These are phyloP conservation scores for Porcisia deanei DNA, from an alignment of 208 protist species.

Conservation along the genomic window DNA sequence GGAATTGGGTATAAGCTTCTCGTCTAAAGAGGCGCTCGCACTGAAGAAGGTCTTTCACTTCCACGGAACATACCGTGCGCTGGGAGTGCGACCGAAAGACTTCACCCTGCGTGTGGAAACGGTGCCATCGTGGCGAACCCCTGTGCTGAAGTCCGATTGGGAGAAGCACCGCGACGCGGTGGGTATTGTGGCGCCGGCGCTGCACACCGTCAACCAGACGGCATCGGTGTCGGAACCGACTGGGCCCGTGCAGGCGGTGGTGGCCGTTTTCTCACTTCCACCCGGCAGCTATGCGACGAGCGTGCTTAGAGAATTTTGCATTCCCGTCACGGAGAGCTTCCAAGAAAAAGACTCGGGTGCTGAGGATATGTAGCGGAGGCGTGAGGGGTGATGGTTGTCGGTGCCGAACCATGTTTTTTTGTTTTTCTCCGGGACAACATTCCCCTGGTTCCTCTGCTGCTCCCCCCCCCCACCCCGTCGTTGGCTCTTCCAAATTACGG, in stretches of 20 bases:
- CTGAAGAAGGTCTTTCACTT: constrained; percentile 87
- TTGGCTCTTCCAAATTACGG: neutral
- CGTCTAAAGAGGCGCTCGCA: constrained; percentile 19
- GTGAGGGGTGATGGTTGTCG: neutral
- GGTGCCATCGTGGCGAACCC: constrained; percentile 40
- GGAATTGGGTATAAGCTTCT: constrained; percentile 34
- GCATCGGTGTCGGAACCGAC: constrained; percentile 18
- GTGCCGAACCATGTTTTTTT: neutral
- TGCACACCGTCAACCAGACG: neutral
- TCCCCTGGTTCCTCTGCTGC: neutral
- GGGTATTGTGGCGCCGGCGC: neutral
- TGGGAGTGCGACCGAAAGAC: constrained; percentile 52
- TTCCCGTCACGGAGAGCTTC: constrained; percentile 45
- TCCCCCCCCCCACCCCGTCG: neutral
- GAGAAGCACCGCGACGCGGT: constrained; percentile 22
- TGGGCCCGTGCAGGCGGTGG: constrained; percentile 35
- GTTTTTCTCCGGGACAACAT: neutral
- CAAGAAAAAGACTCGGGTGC: constrained; percentile 16
- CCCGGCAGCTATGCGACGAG: constrained; percentile 87
- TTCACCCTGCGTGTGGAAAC: constrained; percentile 35
- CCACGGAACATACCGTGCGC: constrained; percentile 84
- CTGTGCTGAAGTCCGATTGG: constrained; percentile 74
- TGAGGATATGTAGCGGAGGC: neutral
- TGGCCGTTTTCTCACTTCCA: constrained; percentile 77
- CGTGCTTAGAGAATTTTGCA: constrained; percentile 81